These are phyloP conservation scores for Venturia aucupariae DNA, from an alignment of 2,329 filamentous ascomycete genomes.

Conservation along the genomic window DNA sequence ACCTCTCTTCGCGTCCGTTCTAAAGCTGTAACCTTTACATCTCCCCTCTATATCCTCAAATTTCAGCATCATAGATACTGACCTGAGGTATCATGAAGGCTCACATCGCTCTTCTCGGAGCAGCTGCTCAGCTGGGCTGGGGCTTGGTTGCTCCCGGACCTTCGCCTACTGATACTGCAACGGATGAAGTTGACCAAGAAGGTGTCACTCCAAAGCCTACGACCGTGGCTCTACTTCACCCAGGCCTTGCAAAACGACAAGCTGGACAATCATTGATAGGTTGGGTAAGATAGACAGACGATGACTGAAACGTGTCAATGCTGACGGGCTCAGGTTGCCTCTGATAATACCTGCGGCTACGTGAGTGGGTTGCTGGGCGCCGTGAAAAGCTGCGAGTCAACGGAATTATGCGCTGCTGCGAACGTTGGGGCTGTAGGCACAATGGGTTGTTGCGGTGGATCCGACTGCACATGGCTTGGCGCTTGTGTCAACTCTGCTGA, in stretches of 20 bases:
- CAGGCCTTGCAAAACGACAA: background rate
- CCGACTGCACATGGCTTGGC: background rate
- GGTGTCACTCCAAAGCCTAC: background rate
- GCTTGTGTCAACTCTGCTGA: background rate
- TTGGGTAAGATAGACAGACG: too few species aligned
- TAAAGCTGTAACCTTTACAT: background rate
- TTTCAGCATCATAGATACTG: background rate
- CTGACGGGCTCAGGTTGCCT: background rate
- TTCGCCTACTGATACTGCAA: background rate
- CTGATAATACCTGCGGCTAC: slow-evolving; percentile 15
- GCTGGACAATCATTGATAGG: background rate
- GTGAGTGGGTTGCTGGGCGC: slow-evolving; percentile 7
- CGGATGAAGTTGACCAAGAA: background rate
- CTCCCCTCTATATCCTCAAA: background rate
- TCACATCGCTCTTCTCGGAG: background rate
- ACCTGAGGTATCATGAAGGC: background rate
- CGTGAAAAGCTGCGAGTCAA: background rate
- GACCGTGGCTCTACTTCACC: background rate
- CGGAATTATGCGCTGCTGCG: slow-evolving; percentile 7
- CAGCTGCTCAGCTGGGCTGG: slow-evolving; percentile 2
- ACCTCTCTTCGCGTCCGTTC: background rate
- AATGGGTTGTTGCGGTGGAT: slow-evolving; percentile 11
- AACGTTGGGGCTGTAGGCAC: background rate
- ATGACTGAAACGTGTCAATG: background rate
- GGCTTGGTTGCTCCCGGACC: background rate